Percentiles rank a stretch among this genome's conserved stretches.
These are phyloP conservation scores for Rhodotorula sp. DNA, from an alignment of 1,284 basidiomycete genomes.

Conservation along the genomic window DNA sequence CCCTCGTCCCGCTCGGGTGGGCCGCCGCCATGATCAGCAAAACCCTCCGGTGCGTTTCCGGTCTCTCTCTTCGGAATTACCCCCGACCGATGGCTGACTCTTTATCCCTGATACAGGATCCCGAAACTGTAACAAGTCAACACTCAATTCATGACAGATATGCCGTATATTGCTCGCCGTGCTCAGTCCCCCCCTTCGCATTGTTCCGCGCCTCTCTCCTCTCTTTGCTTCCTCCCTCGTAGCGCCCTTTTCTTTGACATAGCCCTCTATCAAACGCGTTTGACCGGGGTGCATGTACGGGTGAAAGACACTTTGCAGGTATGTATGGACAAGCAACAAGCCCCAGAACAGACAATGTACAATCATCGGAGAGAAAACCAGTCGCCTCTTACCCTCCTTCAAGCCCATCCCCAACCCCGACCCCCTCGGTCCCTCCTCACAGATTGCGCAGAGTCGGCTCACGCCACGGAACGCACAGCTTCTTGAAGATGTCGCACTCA, in stretches of 20 bases:
- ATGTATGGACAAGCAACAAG: constrained; percentile 7
- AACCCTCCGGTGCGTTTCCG: constrained; percentile 58
- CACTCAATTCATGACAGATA: neutral
- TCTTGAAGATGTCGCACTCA: constrained; percentile 78
- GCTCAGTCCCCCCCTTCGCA: neutral
- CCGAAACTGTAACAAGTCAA: constrained; percentile 17
- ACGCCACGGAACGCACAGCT: constrained; percentile 54
- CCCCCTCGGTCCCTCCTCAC: neutral
- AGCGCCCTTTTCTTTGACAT: neutral
- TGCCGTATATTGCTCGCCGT: neutral
- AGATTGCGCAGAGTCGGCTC: neutral
- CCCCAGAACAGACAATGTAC: neutral
- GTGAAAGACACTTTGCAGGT: neutral
- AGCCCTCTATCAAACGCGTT: neutral
- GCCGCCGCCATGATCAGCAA: constrained; percentile 95
- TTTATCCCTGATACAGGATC: constrained; percentile 1
- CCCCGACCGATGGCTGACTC: neutral
- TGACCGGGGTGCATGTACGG: neutral
- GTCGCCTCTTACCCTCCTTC: neutral
- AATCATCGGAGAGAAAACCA: neutral
- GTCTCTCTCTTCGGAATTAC: neutral
- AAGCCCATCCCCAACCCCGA: neutral
- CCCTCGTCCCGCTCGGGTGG: constrained; percentile 73
- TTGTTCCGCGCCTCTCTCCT: neutral
- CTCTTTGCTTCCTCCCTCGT: neutral